These are phyloP conservation scores for Tulasnella sp. DNA, from an alignment of 768 basidiomycete species.

Conservation along the genomic window DNA sequence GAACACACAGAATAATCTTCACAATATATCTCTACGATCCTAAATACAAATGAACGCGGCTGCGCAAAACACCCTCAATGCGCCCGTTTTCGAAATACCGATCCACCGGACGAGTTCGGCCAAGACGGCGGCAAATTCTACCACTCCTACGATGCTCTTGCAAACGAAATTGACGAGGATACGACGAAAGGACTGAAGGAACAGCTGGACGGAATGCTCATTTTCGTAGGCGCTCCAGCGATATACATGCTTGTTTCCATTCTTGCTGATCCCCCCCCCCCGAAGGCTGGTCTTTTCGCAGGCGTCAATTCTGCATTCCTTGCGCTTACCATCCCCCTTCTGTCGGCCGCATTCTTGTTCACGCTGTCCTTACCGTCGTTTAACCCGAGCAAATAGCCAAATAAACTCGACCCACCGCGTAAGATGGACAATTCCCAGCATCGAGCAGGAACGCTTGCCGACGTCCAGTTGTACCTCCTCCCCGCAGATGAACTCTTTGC, in stretches of 20 bases:
- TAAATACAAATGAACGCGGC: not conserved
- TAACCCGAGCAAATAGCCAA: no score
- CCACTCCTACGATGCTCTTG: not conserved
- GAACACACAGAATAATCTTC: not conserved
- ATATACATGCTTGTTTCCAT: not conserved
- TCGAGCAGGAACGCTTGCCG: no score
- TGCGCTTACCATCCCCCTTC: not conserved
- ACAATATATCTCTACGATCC: not conserved
- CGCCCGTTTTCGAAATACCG: not conserved
- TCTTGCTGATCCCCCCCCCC: not conserved
- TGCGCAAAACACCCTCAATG: not conserved
- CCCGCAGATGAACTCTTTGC: no score
- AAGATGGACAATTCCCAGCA: no score
- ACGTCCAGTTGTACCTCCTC: no score
- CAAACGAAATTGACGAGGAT: not conserved
- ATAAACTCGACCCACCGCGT: no score
- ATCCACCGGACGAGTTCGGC: not conserved
- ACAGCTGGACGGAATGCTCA: not conserved
- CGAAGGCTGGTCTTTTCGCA: not conserved
- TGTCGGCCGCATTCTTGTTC: no score
- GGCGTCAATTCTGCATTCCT: not conserved
- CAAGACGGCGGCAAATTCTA: not conserved
- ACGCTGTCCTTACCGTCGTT: no score
- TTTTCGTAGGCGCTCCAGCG: not conserved
- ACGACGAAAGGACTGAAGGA: not conserved